Base-by-base conservation (phyloP, 495 filamentous ascomycete species). In the Xylaria castorea region DNA sequence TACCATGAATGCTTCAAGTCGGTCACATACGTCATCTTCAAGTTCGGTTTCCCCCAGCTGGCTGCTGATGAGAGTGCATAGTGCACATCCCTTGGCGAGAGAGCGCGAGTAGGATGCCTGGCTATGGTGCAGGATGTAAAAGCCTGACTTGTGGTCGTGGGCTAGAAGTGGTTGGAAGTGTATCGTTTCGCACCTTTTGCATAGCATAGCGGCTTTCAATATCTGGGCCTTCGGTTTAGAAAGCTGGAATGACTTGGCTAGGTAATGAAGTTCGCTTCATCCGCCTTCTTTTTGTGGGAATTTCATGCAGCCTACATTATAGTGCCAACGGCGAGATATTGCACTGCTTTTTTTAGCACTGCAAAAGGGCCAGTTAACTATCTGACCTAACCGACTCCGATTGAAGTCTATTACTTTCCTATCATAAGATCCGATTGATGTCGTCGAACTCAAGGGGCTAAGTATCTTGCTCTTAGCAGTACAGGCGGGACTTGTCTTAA, bases 61-160 rank as follows among this genome's bases (percentile, higher is more conserved):
- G 42, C 57, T 70, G 20, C 71, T 65, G 11, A 76, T 58, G 14
- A 76, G 62, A 62, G 38, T 68, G 46, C 74, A 76, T 51, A 76
- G 66, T 9, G 66, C 46, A 27, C 74, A 76, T 50, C 71, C 48
- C 25, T 40, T 25, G n/a, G 53, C 20, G 7, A 76, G 30, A 16
- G 74, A 64, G 38, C 3, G 61, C 22, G 22, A 64, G 12, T 64
- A 44, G 22, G 61, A 64, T 25, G 9, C 61, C 61, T 7, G 38
- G 38, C 38, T 44, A 64, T 64, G 38, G 22, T 64, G 61, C 12
- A 64, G 22, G 34, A 44, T 64, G 38, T 64, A 16, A 27, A 64
- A 64, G n/a, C 38, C 38, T 9, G 61, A 27, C 61, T 64, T 64
- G 7, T 25, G 12, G 27, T 64, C 61, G 22, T 27, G 38, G 11